These are phyloP conservation scores for Trichosanthes cucumerina DNA, from an alignment of 306 rosid genomes.

Conservation along the genomic window DNA sequence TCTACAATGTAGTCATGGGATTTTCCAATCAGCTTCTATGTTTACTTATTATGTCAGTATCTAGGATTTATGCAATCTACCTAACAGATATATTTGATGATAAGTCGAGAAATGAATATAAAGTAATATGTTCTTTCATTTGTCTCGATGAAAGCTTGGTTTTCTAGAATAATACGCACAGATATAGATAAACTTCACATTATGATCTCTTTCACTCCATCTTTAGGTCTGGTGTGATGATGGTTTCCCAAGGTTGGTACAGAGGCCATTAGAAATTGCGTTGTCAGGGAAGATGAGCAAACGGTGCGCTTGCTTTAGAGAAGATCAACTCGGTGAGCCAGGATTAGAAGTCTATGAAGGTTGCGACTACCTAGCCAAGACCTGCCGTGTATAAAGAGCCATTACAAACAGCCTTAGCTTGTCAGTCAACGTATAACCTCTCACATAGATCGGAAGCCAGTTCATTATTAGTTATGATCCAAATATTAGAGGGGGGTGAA, in stretches of 20 bases:
- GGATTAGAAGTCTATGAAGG: conserved; percentile 74
- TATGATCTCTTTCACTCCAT: background rate
- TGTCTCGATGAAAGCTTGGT: background rate
- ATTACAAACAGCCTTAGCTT: background rate
- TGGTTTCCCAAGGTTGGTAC: conserved; percentile 78
- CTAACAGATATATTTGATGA: background rate
- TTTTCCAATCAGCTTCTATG: background rate
- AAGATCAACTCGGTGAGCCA: conserved; percentile 54
- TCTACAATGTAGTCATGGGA: background rate
- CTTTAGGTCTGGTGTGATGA: conserved; percentile 84
- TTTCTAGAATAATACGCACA: background rate
- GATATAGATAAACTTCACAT: background rate
- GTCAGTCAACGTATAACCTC: background rate
- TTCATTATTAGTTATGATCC: background rate
- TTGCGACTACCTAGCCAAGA: conserved; percentile 57
- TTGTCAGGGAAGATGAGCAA: conserved; percentile 82
- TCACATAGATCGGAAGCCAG: background rate
- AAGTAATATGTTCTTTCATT: background rate
- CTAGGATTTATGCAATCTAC: background rate
- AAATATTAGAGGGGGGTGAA: background rate
- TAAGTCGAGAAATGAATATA: background rate
- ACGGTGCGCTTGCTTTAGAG: conserved; percentile 83
- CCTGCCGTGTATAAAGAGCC: conserved; percentile 36
- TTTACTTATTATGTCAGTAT: background rate
- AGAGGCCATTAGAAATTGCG: conserved; percentile 80